Base-by-base conservation (phyloP, 352 stramenopile genomes). In the Phytophthora hibernalis region DNA sequence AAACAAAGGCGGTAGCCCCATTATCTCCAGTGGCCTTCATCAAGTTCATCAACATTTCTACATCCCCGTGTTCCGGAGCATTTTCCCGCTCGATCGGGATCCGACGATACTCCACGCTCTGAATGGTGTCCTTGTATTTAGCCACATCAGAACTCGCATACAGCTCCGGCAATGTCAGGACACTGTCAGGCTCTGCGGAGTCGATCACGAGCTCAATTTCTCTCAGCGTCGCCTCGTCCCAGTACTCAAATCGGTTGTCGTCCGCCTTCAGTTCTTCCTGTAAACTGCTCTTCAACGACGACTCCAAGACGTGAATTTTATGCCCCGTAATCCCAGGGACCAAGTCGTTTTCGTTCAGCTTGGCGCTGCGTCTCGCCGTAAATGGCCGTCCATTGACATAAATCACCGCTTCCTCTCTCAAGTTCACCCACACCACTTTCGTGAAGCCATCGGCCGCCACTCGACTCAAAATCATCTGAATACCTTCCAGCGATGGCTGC, bases 1-100 rank as follows among this genome's bases (percentile, higher is more conserved):
- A 96, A 13, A 96, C 80, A 64, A 93, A 88, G n/a, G 87, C 87
- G 16, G 87, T 96, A 22, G 65, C 44, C 3, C 42, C 38, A n/a
- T 77, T 60, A n/a, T 64, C 58, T 15, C 61, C 65, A 16, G 55
- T 66, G 0, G 64, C 54, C n/a, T 73, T 64, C 43, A 94, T 82
- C 54, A 92, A 61, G 22, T 84, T 77, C 61, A 89, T 79, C 16
- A 94, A 74, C 49, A 70, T 65, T 51, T 96, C 87, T 1, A 96
- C 79, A 20, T 94, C 82, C 2, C 58, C 65, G 30, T 94, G 86
- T 52, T 96, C 87, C 0, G 87, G 87, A 0, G 87, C 87, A 43
- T 94, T 96, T 74, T 94, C 86, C 3, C 87, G 75, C 28, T 92
- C 85, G 28, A 96, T 93, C 1, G 87, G 85, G 49, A 93, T 85